These are phyloP conservation scores for Berkeleyomyces basicola DNA, from an alignment of 2,329 filamentous ascomycete genomes.

Conservation along the genomic window DNA sequence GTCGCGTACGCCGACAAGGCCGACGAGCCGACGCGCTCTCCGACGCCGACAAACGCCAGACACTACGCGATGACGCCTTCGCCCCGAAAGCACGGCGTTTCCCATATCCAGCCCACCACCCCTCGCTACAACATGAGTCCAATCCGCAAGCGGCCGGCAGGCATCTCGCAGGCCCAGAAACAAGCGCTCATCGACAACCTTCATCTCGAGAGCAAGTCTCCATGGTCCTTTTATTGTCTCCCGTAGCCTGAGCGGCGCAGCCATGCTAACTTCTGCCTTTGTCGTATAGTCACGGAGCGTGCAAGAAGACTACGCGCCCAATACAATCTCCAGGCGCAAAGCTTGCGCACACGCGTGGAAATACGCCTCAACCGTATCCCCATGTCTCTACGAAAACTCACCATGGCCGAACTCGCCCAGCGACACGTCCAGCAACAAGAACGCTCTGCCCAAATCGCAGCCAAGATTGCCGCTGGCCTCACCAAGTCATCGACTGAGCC, in stretches of 20 bases:
- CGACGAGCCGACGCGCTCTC: slow-evolving; percentile 3
- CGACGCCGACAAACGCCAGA: slow-evolving; percentile 25
- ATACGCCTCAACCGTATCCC: slow-evolving; percentile 90
- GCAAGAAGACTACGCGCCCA: slow-evolving; percentile 76
- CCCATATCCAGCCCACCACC: slow-evolving; percentile 20
- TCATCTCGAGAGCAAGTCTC: slow-evolving; percentile 61
- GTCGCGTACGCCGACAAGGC: slow-evolving; percentile 26
- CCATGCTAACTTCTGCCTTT: neutral
- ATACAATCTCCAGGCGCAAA: slow-evolving; percentile 75
- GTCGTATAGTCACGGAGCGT: slow-evolving; percentile 57
- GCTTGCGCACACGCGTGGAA: slow-evolving; percentile 71
- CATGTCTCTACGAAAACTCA: slow-evolving; percentile 56
- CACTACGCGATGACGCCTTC: slow-evolving; percentile 19
- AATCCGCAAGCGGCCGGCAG: slow-evolving; percentile 42
- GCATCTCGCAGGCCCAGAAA: slow-evolving; percentile 56
- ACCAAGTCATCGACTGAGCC: slow-evolving; percentile 21
- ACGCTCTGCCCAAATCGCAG: slow-evolving; percentile 14
- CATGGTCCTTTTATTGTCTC: neutral
- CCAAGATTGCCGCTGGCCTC: slow-evolving; percentile 16
- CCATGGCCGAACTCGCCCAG: slow-evolving; percentile 60
- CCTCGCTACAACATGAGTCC: slow-evolving; percentile 35
- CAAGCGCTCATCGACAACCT: slow-evolving; percentile 78
- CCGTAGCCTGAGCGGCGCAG: neutral
- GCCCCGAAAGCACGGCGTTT: slow-evolving; percentile 19
- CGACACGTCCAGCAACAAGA: slow-evolving; percentile 32